Evolutionary conservation across 1,284 basidiomycete species (phyloP).

Genomic region (Tremellales sp.): DNA sequence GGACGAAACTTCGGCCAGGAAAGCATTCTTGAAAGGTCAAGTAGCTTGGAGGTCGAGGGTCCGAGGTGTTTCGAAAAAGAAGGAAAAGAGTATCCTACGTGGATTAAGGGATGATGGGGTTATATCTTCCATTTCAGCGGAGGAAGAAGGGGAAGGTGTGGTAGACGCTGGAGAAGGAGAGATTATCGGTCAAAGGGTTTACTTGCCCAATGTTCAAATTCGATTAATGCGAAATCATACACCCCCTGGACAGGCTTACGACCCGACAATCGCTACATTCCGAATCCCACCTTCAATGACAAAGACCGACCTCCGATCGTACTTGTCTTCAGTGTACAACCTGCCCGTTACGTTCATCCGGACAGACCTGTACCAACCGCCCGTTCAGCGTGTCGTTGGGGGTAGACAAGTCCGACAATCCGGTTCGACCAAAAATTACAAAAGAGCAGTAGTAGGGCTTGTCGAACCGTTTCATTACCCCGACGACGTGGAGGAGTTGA

Average conservation of each 20-base stretch:
- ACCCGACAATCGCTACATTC: slow-evolving; percentile 92
- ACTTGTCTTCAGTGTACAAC: slow-evolving; percentile 77
- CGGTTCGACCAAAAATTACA: slow-evolving; percentile 60
- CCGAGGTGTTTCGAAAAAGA: slow-evolving; percentile 26
- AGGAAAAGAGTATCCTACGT: neutral
- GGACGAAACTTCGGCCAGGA: slow-evolving; percentile 29
- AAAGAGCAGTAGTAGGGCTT: slow-evolving; percentile 81
- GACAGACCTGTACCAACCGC: slow-evolving; percentile 77
- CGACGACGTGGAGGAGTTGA: slow-evolving; percentile 69
- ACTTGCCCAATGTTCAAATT: slow-evolving; percentile 82
- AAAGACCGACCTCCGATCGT: slow-evolving; percentile 85
- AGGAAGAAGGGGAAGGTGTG: neutral
- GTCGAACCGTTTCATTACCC: slow-evolving; percentile 89
- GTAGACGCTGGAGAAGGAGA: neutral
- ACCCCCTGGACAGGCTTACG: slow-evolving; percentile 71
- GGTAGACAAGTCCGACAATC: slow-evolving; percentile 29
- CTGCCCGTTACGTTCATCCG: slow-evolving; percentile 87
- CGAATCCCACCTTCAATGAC: slow-evolving; percentile 76
- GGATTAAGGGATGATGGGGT: slow-evolving; percentile 1
- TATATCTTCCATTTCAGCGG: neutral
- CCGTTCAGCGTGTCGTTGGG: slow-evolving; percentile 49
- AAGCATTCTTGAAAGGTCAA: slow-evolving; percentile 33
- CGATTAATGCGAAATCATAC: slow-evolving; percentile 81
- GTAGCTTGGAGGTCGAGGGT: slow-evolving; percentile 36
- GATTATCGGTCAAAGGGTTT: slow-evolving; percentile 74